A percentile compares a stretch with the other conserved stretches of the same genome.
Conservation (phyloP, 148 eudicot genomes). For the Gaultheria prostrata region DNA sequence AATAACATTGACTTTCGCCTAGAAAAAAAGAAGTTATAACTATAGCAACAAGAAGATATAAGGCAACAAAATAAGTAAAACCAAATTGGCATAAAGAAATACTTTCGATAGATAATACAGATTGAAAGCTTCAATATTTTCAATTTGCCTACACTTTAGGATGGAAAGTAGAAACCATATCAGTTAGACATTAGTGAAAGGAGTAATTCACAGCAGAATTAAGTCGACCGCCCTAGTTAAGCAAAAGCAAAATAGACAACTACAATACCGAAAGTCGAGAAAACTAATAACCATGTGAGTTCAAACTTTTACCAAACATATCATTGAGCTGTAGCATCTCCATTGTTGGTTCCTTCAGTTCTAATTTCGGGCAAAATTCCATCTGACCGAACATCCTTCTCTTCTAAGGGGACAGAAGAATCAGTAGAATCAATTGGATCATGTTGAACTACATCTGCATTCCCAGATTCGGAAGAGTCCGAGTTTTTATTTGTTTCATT, state of each 20-base stretch:
- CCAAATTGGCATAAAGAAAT: not conserved
- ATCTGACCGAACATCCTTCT: constrained; percentile 44
- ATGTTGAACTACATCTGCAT: constrained; percentile 30
- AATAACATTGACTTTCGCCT: too few relatives aligned
- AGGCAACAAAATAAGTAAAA: not conserved
- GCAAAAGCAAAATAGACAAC: constrained; percentile 8
- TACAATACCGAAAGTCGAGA: constrained; percentile 11
- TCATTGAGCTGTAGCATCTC: constrained; percentile 58
- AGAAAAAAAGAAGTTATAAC: too few relatives aligned
- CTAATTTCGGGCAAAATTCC: constrained; percentile 61
- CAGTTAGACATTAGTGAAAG: constrained; percentile 10
- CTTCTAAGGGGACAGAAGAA: constrained; percentile 40
- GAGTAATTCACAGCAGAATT: constrained; percentile 14
- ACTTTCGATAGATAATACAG: not conserved
- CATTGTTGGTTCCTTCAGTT: constrained; percentile 50
- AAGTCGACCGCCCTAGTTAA: constrained; percentile 10
- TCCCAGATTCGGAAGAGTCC: constrained; percentile 25
- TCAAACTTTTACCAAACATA: not conserved
- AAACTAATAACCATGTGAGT: not conserved
- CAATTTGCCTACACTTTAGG: constrained; percentile 12
- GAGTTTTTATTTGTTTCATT: constrained; percentile 27
- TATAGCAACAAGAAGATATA: not conserved
- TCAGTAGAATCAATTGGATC: constrained; percentile 54
- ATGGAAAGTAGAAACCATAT: constrained; percentile 16
- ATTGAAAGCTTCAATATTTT: not conserved